Conservation (phyloP, 2,329 filamentous ascomycete species). For the Arthrinium puccinioides region DNA sequence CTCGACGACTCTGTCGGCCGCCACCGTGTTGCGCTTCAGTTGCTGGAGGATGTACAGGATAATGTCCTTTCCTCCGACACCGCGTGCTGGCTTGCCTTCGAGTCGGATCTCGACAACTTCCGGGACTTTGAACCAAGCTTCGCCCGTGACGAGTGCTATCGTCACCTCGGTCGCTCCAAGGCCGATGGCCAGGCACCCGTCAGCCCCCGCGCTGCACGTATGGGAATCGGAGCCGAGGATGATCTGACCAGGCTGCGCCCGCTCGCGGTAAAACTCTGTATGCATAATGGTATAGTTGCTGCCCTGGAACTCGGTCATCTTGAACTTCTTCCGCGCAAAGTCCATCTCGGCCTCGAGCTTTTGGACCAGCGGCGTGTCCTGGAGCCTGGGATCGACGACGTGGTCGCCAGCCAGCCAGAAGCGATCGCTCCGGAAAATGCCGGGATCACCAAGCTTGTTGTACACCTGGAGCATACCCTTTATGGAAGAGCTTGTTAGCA, state of each 20-base stretch:
- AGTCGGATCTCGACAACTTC: constrained; percentile 32
- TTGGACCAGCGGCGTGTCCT: constrained; percentile 24
- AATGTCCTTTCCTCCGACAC: constrained; percentile 36
- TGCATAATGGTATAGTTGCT: constrained; percentile 33
- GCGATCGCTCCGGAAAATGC: constrained; percentile 38
- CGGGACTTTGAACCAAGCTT: constrained; percentile 38
- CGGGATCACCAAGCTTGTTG: constrained; percentile 27
- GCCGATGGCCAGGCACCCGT: constrained; percentile 33
- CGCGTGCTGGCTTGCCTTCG: constrained; percentile 22
- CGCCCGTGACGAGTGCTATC: constrained; percentile 34
- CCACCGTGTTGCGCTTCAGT: constrained; percentile 37
- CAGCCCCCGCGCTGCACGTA: constrained; percentile 34
- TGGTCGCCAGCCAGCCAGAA: constrained; percentile 44
- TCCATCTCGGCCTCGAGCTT: constrained; percentile 28
- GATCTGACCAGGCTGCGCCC: constrained; percentile 35
- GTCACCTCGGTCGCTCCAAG: constrained; percentile 37
- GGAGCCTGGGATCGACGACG: constrained; percentile 35
- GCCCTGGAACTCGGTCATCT: constrained; percentile 29
- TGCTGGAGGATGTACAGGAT: constrained; percentile 34
- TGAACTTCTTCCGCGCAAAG: constrained; percentile 28
- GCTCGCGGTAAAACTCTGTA: constrained; percentile 35
- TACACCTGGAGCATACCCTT: constrained; percentile 13
- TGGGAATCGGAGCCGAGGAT: constrained; percentile 37
- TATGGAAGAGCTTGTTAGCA: too few relatives aligned
- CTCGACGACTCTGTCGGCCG: constrained; percentile 34